A percentile compares a stretch with the other conserved stretches of the same genome.
phyloP scores from a whole-genome alignment of 345 rosid genomes.

The Theobroma cacao region DNA sequence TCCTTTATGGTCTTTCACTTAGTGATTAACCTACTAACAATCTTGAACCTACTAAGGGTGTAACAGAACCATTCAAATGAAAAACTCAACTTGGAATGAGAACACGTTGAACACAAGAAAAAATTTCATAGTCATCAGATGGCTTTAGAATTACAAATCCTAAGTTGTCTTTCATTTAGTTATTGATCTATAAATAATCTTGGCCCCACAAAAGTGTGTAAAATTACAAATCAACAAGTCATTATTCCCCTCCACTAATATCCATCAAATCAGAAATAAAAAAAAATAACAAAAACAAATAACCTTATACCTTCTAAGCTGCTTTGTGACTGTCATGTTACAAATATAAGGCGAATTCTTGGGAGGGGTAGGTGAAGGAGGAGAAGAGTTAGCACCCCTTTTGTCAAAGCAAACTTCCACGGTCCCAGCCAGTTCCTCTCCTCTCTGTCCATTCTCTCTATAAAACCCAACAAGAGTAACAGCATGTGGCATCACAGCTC shows the following conservation, averaged over 20 bases:
- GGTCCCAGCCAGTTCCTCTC: slow-evolving; percentile 68
- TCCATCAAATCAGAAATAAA: not conserved
- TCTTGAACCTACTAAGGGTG: not conserved
- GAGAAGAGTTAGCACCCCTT: slow-evolving; percentile 73
- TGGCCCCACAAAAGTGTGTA: not conserved
- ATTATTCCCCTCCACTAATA: not conserved
- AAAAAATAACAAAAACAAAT: not conserved
- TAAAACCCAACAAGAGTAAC: slow-evolving; percentile 75
- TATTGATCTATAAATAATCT: not conserved
- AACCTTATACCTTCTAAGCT: slow-evolving; percentile 58
- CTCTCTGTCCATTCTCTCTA: slow-evolving; percentile 33
- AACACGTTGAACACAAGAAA: not conserved
- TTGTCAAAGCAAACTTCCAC: slow-evolving; percentile 82
- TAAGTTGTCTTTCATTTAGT: not conserved
- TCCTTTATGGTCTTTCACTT: not conserved
- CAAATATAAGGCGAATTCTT: slow-evolving; percentile 76
- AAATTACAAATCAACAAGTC: not conserved
- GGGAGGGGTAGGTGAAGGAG: slow-evolving; percentile 80
- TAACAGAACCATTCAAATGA: not conserved
- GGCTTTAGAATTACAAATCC: not conserved
- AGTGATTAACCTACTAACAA: not conserved
- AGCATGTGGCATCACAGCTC: slow-evolving; percentile 70
- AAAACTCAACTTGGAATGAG: not conserved
- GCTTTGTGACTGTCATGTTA: slow-evolving; percentile 79
- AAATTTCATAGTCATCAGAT: not conserved